Base-by-base conservation (phyloP, 345 rosid species). In the Angophora floribunda region DNA sequence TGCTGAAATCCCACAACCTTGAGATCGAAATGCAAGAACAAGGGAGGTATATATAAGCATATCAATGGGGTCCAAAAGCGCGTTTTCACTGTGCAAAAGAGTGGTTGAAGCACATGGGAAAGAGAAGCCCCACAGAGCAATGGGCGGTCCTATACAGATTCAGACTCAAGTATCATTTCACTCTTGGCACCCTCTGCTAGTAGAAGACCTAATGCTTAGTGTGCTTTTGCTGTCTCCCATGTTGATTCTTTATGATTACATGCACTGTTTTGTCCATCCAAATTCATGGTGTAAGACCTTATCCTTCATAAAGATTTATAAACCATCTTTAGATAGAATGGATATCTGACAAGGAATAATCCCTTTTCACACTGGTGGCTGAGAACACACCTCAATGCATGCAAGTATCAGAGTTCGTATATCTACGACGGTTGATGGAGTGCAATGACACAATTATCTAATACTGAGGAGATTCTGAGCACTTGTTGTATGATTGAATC, bases 141-240 rank as follows among this genome's bases (percentile, higher is more conserved):
- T 24, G 75, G 80, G 13, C 44, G 67, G 51, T 41, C 84, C 49
- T 19, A 75, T 41, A 41, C 84, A 75, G 49, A 41, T 49, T 32
- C 9, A 32, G 49, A 32, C 82, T 70, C 82, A 1, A 75, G 49
- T 21, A 75, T 41, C 49, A 75, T 41, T 75, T 75, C 84, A 75
- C 28, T 41, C 26, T 75, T 32, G 1, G 80, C 26, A 9, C 28
- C 10, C 49, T 19, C 1, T 1, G 84, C 84, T 41, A 41, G 2
- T 3, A 19, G 84, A 41, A 41, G 49, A 75, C 84, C 49, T 19
- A 41, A 51, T 41, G 45, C 52, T 49, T 59, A 70, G 90, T 90
- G 92, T 89, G 91, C 45, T 90, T 90, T 87, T 84, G 92, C 93
- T 92, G 95, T 91, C 87, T 30, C 85, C 93, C 94, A 92, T 87